Base-by-base conservation (phyloP, 2,329 filamentous ascomycete species). In the Sphaceloma murrayae region DNA sequence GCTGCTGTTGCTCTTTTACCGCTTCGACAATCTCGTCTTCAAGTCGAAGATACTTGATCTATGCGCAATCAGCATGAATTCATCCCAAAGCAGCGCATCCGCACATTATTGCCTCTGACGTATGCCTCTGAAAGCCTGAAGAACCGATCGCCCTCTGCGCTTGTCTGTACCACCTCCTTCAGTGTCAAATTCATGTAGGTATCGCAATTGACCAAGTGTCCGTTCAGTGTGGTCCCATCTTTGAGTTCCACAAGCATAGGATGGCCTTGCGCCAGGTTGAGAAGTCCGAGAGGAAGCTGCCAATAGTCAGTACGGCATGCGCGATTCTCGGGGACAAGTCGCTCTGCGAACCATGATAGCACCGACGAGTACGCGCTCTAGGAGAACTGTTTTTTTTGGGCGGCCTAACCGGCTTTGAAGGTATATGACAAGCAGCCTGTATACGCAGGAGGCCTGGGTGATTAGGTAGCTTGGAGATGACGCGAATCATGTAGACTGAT, bases 111-210 rank as follows among this genome's bases (percentile, higher is more conserved):
- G 49, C 91, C 91, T 61, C 94, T 83, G 42, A 98, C 85, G 60
- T 98, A 98, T 47, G 89, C 87, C 63, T 98, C 93, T 26, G 87
- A 81, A 65, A 98, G 69, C 59, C 86, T 76, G 64, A 86, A 82
- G 65, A 98, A 98, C 61, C 84, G 88, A 65, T 96, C 88, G 51
- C 87, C 91, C 58, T 96, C 89, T 17, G 89, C 80, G 61, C 83
- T 94, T 13, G 91, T 96, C 67, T 96, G 89, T 26, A 96, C 85
- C 16, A 98, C 93, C 64, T 96, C 91, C 65, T 91, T 94, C 53
- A 98, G 68, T 2, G 89, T 96, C 55, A 98, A 70, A 68, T 98
- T 98, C 91, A 98, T 98, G 87, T 91, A 98, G 38, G 89, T 98
- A 65, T 98, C 91, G 78, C 89, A 98, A 64, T 82, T 86, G 63